These are phyloP conservation scores for Thuidium tamariscinum DNA, from an alignment of 225 moss, liverwort and hornwort genomes.

Conservation along the genomic window DNA sequence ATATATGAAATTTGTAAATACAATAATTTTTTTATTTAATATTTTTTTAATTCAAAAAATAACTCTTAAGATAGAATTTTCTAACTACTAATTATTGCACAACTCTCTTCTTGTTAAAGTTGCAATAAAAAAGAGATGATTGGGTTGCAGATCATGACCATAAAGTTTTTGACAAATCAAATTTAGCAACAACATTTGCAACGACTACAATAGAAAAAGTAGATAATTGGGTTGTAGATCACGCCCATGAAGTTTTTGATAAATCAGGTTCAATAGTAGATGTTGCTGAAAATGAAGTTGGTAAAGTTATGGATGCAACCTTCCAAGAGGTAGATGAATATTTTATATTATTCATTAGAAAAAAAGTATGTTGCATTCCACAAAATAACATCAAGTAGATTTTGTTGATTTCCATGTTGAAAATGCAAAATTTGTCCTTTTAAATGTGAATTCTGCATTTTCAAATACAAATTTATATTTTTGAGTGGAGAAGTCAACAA, in stretches of 20 bases:
- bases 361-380: no score
- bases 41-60: neutral
- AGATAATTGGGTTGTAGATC: neutral
- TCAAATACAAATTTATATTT: no score
- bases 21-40: no score
- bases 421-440: no score
- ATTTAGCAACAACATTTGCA: rapidly evolving
- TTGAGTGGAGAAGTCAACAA: no score
- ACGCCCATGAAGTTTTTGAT: neutral
- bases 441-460: no score
- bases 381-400: no score
- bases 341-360: no score
- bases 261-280: neutral
- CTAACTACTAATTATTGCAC: no score
- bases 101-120: no score
- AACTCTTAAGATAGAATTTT: neutral
- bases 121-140: neutral
- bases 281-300: neutral
- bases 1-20: no score
- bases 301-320: neutral
- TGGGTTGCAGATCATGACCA: neutral
- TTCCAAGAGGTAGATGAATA: neutral
- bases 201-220: neutral
- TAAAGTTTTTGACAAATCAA: neutral
- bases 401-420: no score